These are phyloP conservation scores for Parsonsia alboflavescens DNA, from an alignment of 257 asterid species.

Conservation along the genomic window DNA sequence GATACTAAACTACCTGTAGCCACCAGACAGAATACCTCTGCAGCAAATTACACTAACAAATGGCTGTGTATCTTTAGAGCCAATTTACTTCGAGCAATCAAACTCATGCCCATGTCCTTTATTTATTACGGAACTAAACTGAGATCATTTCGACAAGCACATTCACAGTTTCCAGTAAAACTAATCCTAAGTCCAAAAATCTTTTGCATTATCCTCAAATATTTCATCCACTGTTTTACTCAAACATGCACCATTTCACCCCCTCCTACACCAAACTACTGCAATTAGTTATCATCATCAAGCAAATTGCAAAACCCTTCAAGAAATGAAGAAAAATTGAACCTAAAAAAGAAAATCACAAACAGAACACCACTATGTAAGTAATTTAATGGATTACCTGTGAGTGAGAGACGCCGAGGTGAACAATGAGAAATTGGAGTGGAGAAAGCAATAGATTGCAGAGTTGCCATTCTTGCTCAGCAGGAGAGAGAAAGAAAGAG, in stretches of 20 bases:
- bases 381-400: constrained; percentile 32
- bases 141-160: not conserved
- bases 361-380: not conserved
- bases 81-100: not conserved
- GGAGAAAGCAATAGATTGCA: constrained; percentile 57
- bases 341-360: not conserved
- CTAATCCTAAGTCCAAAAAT: not conserved
- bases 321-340: not conserved
- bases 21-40: not conserved
- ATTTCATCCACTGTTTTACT: not conserved
- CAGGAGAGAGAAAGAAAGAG: constrained; percentile 12
- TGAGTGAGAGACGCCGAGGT: constrained; percentile 36
- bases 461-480: constrained; percentile 44
- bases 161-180: not conserved
- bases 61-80: not conserved
- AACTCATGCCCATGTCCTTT: not conserved
- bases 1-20: not conserved
- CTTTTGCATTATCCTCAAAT: not conserved
- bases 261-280: not conserved
- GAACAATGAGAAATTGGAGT: constrained; percentile 48
- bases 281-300: not conserved
- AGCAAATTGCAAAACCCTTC: not conserved
- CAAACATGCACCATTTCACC: not conserved
- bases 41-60: not conserved
- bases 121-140: not conserved